A percentile compares a stretch with the other conserved stretches of the same genome.
Evolutionary conservation across 352 stramenopile species (phyloP).

Genomic region (Pythium aristosporum): DNA sequence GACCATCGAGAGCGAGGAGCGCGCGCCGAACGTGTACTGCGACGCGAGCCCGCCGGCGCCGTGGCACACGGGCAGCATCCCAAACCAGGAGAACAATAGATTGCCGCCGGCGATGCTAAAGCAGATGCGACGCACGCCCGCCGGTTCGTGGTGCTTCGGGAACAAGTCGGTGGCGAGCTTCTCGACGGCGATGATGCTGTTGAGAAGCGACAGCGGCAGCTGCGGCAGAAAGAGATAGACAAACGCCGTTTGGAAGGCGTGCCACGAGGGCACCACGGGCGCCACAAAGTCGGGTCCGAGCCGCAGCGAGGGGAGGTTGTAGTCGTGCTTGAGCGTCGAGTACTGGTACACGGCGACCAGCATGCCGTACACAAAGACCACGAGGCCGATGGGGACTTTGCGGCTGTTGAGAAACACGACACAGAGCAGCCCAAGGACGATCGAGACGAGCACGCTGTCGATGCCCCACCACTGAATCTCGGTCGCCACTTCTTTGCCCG

Average conservation of each 20-base stretch:
- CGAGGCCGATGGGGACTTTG: slow-evolving; percentile 58
- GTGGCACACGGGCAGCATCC: slow-evolving; percentile 92
- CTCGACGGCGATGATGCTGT: slow-evolving; percentile 91
- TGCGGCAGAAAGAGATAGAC: slow-evolving; percentile 89
- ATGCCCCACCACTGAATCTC: slow-evolving; percentile 57
- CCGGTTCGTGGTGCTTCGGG: slow-evolving; percentile 67
- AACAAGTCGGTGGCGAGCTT: slow-evolving; percentile 88
- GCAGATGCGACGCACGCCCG: slow-evolving; percentile 62
- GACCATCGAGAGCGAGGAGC: slow-evolving; percentile 88
- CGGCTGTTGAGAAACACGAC: slow-evolving; percentile 63
- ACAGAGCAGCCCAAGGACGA: slow-evolving; percentile 71
- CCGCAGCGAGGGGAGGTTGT: slow-evolving; percentile 49
- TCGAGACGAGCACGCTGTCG: slow-evolving; percentile 64
- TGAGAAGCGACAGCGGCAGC: slow-evolving; percentile 90
- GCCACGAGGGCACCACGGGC: slow-evolving; percentile 46
- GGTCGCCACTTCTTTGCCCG: slow-evolving; percentile 21
- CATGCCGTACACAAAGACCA: slow-evolving; percentile 78
- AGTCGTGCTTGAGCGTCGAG: slow-evolving; percentile 39
- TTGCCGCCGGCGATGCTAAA: slow-evolving; percentile 78
- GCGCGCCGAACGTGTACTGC: slow-evolving; percentile 91
- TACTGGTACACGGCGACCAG: slow-evolving; percentile 62
- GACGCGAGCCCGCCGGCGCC: slow-evolving; percentile 90
- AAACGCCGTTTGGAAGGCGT: slow-evolving; percentile 75
- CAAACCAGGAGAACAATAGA: slow-evolving; percentile 86
- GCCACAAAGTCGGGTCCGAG: slow-evolving; percentile 61